Percentiles rank a stretch among this genome's conserved stretches.
Conservation (phyloP, 352 stramenopile species). For the Aphanomyces cochlioides region DNA sequence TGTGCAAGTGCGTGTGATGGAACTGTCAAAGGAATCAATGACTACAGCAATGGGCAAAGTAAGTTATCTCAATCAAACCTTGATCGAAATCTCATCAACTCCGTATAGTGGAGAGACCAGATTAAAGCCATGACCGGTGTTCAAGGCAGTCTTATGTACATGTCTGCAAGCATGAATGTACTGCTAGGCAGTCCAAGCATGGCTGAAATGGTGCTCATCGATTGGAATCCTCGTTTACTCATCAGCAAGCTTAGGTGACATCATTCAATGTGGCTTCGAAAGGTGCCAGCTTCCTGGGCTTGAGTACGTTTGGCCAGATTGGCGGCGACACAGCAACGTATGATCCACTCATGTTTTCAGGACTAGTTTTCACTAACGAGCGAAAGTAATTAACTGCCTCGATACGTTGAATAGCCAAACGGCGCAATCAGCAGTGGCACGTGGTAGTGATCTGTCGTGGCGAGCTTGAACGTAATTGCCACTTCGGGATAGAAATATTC, state of each 20-base stretch:
- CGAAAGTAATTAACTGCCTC: constrained; percentile 54
- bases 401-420: constrained; percentile 88
- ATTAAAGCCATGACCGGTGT: background rate
- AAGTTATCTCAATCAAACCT: background rate
- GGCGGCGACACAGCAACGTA: constrained; percentile 6
- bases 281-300: background rate
- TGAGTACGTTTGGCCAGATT: constrained; percentile 19
- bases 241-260: background rate
- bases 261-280: background rate
- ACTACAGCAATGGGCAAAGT: background rate
- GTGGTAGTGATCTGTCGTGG: constrained; percentile 81
- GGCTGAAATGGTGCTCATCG: background rate
- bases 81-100: background rate
- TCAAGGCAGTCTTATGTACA: constrained; percentile 6
- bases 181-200: constrained; percentile 5
- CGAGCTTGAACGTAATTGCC: constrained; percentile 72
- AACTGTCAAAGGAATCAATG: background rate
- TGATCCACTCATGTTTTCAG: constrained; percentile 23
- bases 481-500: constrained; percentile 88
- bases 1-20: constrained; percentile 2
- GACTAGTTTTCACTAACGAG: constrained; percentile 16
- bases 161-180: constrained; percentile 16
- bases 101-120: background rate
- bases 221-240: too few species aligned
- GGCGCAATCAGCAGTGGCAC: constrained; percentile 87